A percentile compares a stretch with the other conserved stretches of the same genome.
phyloP scores from a whole-genome alignment of 306 rosid species.

The Dryas octopetala region DNA sequence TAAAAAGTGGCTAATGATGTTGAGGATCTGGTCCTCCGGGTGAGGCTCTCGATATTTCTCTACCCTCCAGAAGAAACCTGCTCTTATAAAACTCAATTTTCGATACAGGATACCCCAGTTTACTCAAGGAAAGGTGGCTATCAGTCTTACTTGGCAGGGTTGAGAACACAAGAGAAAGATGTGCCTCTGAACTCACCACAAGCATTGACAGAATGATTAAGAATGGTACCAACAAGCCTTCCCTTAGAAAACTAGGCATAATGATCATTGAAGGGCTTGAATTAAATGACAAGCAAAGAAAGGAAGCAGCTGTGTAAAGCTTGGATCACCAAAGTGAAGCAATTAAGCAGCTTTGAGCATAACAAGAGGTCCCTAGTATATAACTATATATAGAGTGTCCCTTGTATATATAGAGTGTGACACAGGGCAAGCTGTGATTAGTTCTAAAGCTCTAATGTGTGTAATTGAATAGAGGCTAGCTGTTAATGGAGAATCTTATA shows the following conservation, averaged over 20 bases:
- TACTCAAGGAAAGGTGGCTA: neutral
- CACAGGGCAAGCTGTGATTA: neutral
- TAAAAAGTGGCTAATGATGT: slow-evolving; percentile 39
- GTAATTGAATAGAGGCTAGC: neutral
- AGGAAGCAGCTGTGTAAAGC: neutral
- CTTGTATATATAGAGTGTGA: neutral
- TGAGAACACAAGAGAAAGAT: slow-evolving; percentile 3
- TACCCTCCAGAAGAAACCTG: neutral
- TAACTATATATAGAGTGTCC: neutral
- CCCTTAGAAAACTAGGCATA: slow-evolving; percentile 6
- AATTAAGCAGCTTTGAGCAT: slow-evolving; percentile 4
- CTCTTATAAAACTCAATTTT: neutral
- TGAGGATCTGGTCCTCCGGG: slow-evolving; percentile 53
- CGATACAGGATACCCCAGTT: neutral
- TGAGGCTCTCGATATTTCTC: neutral
- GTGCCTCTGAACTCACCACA: slow-evolving; percentile 20
- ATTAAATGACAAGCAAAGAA: neutral
- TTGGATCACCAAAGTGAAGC: neutral
- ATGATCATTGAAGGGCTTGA: neutral
- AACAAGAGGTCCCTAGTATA: neutral
- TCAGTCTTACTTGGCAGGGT: neutral
- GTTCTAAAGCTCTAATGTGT: neutral
- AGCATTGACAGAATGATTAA: neutral
- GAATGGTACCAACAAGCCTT: neutral
- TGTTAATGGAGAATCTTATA: slow-evolving; percentile 8